Conservation (phyloP, 2,329 filamentous ascomycete species). For the Hypoxylon sp. region DNA sequence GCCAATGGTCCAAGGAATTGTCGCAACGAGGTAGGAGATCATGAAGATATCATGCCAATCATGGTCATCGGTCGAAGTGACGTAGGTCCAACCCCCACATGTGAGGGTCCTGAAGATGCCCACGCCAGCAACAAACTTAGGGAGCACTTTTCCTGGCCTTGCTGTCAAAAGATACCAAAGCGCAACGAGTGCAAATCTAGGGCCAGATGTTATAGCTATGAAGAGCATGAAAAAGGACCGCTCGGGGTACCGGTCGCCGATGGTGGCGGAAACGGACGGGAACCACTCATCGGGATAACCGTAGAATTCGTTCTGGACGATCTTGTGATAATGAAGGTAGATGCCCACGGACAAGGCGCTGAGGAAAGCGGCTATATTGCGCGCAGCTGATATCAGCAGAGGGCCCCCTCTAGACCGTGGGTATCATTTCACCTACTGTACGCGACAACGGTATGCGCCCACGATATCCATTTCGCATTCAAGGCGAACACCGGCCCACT, state of each 20-base stretch:
- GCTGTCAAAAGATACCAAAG: slow-evolving; percentile 93
- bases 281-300: slow-evolving; percentile 97
- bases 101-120: slow-evolving; percentile 91
- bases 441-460: slow-evolving; percentile 85
- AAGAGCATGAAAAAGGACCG: slow-evolving; percentile 97
- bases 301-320: slow-evolving; percentile 97
- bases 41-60: slow-evolving; percentile 99
- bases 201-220: slow-evolving; percentile 94
- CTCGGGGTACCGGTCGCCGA: slow-evolving; percentile 97
- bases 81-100: slow-evolving; percentile 98
- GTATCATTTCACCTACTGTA: slow-evolving; percentile 72
- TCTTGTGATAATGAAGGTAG: slow-evolving; percentile 92
- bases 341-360: slow-evolving; percentile 87
- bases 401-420: not conserved
- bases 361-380: slow-evolving; percentile 79
- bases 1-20: slow-evolving; percentile 93
- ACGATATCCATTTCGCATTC: slow-evolving; percentile 92
- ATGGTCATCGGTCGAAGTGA: slow-evolving; percentile 98
- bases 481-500: slow-evolving; percentile 74
- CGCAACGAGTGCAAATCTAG: slow-evolving; percentile 89
- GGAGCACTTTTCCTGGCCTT: slow-evolving; percentile 79
- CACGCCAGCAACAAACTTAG: slow-evolving; percentile 83
- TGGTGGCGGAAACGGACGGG: slow-evolving; percentile 94
- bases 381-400: slow-evolving; percentile 24
- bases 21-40: slow-evolving; percentile 97